Conservation (phyloP, 2,329 filamentous ascomycete genomes). For the Penicillium sp. region DNA sequence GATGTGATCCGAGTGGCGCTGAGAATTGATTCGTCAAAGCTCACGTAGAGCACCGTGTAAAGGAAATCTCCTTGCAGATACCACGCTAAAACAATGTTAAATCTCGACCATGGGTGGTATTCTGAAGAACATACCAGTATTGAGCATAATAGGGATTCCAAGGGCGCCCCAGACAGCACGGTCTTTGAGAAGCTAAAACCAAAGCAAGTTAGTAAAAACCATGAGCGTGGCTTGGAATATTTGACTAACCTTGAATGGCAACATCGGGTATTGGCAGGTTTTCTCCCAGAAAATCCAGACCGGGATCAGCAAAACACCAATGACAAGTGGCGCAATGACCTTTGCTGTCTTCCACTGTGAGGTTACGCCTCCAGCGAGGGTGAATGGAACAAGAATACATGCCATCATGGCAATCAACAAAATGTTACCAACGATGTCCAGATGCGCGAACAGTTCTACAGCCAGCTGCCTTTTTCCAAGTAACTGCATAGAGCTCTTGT, state of each 20-base stretch:
- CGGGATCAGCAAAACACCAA: conserved; percentile 52
- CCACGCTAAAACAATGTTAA: conserved; percentile 47
- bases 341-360: conserved; percentile 52
- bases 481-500: conserved; percentile 46
- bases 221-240: too few relatives aligned
- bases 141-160: conserved; percentile 50
- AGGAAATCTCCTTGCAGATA: conserved; percentile 64
- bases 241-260: conserved; percentile 53
- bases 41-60: conserved; percentile 61
- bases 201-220: not conserved
- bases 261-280: conserved; percentile 51
- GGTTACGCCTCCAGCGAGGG: conserved; percentile 52
- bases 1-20: conserved; percentile 59
- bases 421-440: conserved; percentile 55
- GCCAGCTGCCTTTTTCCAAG: conserved; percentile 40
- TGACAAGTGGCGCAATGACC: conserved; percentile 51
- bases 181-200: conserved; percentile 54
- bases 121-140: conserved; percentile 19
- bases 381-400: conserved; percentile 57
- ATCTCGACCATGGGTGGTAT: not conserved
- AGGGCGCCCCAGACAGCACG: conserved; percentile 63
- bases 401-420: conserved; percentile 53
- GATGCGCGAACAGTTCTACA: conserved; percentile 54
- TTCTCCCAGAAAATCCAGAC: conserved; percentile 56
- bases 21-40: conserved; percentile 58